These are phyloP conservation scores for Colletotrichum somersetense DNA, from an alignment of 2,329 filamentous ascomycete genomes.

Conservation along the genomic window DNA sequence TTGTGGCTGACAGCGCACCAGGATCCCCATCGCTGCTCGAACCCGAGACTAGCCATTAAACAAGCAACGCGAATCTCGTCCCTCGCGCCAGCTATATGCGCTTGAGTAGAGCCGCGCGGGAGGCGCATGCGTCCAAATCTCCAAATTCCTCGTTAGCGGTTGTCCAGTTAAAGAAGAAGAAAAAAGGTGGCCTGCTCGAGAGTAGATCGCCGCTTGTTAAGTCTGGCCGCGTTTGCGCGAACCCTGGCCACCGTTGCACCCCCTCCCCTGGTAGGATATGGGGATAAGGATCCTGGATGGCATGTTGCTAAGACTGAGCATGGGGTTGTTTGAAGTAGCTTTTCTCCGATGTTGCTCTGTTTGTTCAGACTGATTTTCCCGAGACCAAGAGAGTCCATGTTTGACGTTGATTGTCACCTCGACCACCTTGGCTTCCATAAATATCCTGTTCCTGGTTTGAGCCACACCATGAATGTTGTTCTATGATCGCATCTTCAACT, in stretches of 20 bases:
- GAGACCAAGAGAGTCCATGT: constrained; percentile 14
- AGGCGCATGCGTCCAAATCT: no score
- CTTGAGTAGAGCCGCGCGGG: background rate
- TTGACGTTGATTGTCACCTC: background rate
- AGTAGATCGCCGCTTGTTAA: background rate
- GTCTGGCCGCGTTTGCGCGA: background rate
- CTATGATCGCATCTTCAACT: background rate
- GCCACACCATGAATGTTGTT: background rate
- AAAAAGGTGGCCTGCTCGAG: background rate
- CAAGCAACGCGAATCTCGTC: background rate
- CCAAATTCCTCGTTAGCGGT: background rate
- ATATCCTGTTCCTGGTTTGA: background rate
- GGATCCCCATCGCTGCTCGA: background rate
- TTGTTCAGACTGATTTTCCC: background rate
- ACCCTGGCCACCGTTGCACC: background rate
- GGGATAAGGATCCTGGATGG: constrained; percentile 16
- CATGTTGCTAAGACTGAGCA: constrained; percentile 25
- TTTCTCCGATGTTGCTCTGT: background rate
- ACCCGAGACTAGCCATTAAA: background rate
- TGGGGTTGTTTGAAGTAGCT: constrained; percentile 16
- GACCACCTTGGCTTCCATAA: background rate
- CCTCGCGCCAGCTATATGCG: background rate
- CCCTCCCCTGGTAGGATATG: background rate
- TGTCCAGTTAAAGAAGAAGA: background rate
- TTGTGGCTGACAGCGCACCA: background rate